Evolutionary conservation across 345 rosid species (phyloP).

Genomic region (Gossypium raimondii): DNA sequence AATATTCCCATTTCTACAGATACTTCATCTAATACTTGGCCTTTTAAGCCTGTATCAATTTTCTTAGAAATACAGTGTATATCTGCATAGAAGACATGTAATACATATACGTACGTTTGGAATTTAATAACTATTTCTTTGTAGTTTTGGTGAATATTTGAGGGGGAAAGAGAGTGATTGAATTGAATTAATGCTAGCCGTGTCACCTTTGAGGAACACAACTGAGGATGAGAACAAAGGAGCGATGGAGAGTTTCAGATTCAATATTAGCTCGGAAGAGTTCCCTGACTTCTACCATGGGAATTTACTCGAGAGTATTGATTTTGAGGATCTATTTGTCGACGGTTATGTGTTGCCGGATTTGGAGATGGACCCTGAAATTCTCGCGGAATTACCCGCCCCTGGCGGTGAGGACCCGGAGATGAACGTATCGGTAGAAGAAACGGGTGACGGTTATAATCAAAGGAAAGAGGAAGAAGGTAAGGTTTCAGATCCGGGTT

Average conservation of each 20-base stretch:
- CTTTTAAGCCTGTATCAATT: not conserved
- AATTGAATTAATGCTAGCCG: constrained; percentile 69
- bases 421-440: constrained; percentile 30
- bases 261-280: constrained; percentile 25
- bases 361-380: constrained; percentile 67
- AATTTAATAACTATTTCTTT: not conserved
- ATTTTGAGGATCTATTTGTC: constrained; percentile 67
- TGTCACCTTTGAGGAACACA: constrained; percentile 45
- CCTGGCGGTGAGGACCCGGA: constrained; percentile 55
- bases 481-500: constrained; percentile 27
- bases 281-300: constrained; percentile 48
- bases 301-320: constrained; percentile 50
- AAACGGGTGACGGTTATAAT: constrained; percentile 12
- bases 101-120: not conserved
- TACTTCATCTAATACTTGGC: not conserved
- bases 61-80: not conserved
- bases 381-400: constrained; percentile 52
- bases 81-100: not conserved
- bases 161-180: not conserved
- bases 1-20: not conserved
- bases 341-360: constrained; percentile 57
- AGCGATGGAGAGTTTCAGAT: constrained; percentile 38
- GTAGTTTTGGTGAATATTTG: not conserved
- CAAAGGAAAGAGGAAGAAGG: constrained; percentile 30
- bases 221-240: constrained; percentile 38